A percentile compares a stretch with the other conserved stretches of the same genome.
Conservation (phyloP, 2,329 filamentous ascomycete species). For the Pestalotiopsis sp. region DNA sequence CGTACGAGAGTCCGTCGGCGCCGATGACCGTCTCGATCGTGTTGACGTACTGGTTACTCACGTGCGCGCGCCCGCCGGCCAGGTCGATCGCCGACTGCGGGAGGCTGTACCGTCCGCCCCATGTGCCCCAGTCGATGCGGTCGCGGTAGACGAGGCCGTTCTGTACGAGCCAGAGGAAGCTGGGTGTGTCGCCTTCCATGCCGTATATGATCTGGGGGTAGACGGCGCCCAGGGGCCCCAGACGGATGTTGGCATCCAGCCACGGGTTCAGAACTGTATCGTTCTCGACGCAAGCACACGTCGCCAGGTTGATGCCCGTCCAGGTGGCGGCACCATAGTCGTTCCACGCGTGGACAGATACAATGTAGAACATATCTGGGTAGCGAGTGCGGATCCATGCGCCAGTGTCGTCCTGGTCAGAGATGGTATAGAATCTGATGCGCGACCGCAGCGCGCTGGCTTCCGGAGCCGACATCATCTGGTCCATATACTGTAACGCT, state of each 20-base stretch:
- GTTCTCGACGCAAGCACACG: neutral
- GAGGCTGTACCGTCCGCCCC: constrained; percentile 47
- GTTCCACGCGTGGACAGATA: constrained; percentile 50
- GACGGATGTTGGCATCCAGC: constrained; percentile 49
- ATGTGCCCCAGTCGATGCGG: constrained; percentile 43
- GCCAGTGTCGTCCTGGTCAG: constrained; percentile 53
- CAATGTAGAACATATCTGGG: constrained; percentile 51
- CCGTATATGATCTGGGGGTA: constrained; percentile 47
- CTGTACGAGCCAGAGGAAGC: constrained; percentile 45
- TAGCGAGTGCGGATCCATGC: constrained; percentile 50
- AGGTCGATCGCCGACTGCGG: neutral
- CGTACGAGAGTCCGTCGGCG: neutral
- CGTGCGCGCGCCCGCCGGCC: constrained; percentile 7
- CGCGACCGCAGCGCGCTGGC: constrained; percentile 15
- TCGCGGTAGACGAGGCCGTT: constrained; percentile 46
- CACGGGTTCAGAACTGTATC: constrained; percentile 42
- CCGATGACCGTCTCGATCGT: constrained; percentile 7
- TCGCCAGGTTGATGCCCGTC: constrained; percentile 50
- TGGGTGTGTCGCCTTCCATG: constrained; percentile 48
- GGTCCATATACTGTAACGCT: constrained; percentile 41
- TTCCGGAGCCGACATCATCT: constrained; percentile 30
- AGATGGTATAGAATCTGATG: constrained; percentile 49
- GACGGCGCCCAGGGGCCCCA: constrained; percentile 34
- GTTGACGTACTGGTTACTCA: constrained; percentile 1
- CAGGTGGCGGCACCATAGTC: constrained; percentile 56